Base-by-base conservation (phyloP, 306 rosid genomes). In the Sphenostylis stenocarpa region DNA sequence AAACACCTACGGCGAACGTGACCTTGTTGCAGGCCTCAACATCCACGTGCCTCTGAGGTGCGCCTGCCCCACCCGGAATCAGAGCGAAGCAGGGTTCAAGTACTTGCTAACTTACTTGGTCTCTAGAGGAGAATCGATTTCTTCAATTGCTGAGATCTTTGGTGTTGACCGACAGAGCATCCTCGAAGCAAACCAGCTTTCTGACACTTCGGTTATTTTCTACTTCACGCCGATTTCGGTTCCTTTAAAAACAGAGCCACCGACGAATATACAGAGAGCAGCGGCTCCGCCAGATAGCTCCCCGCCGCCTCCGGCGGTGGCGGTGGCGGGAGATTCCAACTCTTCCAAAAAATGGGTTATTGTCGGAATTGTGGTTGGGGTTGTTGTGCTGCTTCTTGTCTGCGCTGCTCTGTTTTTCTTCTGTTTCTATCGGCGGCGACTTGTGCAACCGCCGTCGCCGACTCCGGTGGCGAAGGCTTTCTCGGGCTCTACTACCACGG, bases 31-130 rank as follows among this genome's bases (percentile, higher is more conserved):
- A 3, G 86, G 84, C 2, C 10, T 34, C 5, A 14, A 17, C 0
- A 1, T 91, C 7, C 19, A 47, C 2, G 89, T 89, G 20, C 97
- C 94, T 0, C 90, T 91, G 4, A 20, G 91, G n/a, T 91, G 97
- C 9, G 97, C 90, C 1, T 89, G 97, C 69, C 94, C 91, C 0
- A 89, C 93, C 0, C 5, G 19, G 38, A 77, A 57, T 17, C 97
- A 91, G 79, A 51, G 13, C 0, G 81, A 77, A 14, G 65, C 63
- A 2, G 97, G 91, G 1, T 52, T 82, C 74, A 83, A 82, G 52
- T 91, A 73, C 83, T 83, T 91, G 48, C 83, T 91, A 5, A 63
- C 83, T 0, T 91, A 88, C 67, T 28, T 88, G 21, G 72, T 88
- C 6, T 7, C 87, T 23, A 0, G 13, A 19, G 81, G 58, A 0